phyloP scores from a whole-genome alignment of 2,329 filamentous ascomycete species.

The Ophiostoma himal-ulmi region DNA sequence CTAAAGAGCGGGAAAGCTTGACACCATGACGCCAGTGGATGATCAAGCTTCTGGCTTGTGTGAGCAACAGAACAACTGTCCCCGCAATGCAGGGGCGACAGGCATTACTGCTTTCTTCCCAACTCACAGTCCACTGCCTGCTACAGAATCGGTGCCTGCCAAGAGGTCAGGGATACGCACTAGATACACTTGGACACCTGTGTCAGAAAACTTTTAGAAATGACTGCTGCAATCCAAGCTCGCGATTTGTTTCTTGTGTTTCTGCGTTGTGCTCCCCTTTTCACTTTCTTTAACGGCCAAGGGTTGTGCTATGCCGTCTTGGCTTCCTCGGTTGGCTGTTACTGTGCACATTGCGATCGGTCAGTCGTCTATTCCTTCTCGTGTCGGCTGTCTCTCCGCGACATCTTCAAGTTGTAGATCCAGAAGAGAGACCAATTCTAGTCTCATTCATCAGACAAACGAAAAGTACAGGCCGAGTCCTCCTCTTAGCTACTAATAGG shows the following conservation, averaged over 20 bases:
- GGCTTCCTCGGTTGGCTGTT: not conserved
- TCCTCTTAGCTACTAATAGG: not conserved
- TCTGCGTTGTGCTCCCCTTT: too few relatives aligned
- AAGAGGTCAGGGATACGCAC: slow-evolving; percentile 2
- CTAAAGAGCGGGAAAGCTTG: not conserved
- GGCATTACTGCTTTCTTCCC: not conserved
- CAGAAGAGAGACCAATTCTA: not conserved
- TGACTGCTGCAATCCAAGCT: not conserved
- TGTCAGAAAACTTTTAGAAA: not conserved
- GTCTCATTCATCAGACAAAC: not conserved
- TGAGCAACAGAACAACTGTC: not conserved
- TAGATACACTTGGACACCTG: not conserved
- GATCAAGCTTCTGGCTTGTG: slow-evolving; percentile 7
- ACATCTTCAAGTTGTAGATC: not conserved
- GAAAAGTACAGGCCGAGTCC: not conserved
- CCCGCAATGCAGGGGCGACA: not conserved
- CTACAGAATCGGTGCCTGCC: slow-evolving; percentile 4
- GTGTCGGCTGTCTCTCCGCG: not conserved
- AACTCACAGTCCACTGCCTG: not conserved
- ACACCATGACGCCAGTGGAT: not conserved
- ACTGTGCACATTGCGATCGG: not conserved
- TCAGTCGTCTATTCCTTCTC: not conserved
- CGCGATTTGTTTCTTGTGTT: not conserved
- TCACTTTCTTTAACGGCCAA: too few relatives aligned
- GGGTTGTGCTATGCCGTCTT: not conserved